Conservation (phyloP, 139 green algal species). For the Micractinium conductrix region DNA sequence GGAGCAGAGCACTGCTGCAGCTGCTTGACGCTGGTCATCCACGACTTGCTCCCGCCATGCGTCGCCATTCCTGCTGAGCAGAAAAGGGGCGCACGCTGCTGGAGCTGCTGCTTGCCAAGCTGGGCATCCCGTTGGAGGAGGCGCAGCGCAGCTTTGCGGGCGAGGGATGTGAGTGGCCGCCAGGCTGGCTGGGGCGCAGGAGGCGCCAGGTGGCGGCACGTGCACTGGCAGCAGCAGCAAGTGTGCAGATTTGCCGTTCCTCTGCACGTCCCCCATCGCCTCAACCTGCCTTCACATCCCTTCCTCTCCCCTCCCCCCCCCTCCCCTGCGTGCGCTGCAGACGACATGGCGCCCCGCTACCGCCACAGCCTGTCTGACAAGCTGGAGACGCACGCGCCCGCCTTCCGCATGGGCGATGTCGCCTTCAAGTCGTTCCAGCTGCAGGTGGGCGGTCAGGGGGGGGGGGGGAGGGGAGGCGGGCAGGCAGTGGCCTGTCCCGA, state of each 20-base stretch:
- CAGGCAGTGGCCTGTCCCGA: too few relatives aligned
- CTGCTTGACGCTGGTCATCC: background rate
- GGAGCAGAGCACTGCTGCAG: background rate
- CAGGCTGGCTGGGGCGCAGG: background rate
- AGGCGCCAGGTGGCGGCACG: too few relatives aligned
- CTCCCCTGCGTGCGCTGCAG: conserved; percentile 48
- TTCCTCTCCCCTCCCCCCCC: too few relatives aligned
- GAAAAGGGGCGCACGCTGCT: conserved; percentile 73
- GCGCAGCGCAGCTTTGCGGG: conserved; percentile 36
- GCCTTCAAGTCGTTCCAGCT: conserved; percentile 58
- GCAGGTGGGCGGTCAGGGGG: conserved; percentile 2
- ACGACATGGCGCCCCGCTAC: conserved; percentile 58
- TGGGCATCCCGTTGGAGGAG: conserved; percentile 76
- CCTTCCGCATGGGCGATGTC: conserved; percentile 56
- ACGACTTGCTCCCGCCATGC: background rate
- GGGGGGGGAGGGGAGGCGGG: too few relatives aligned
- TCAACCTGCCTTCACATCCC: too few relatives aligned
- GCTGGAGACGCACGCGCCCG: conserved; percentile 46
- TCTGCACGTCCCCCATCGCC: too few relatives aligned
- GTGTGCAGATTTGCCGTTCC: too few relatives aligned
- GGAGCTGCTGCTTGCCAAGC: conserved; percentile 75
- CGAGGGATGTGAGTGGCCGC: conserved; percentile 12
- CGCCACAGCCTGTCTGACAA: conserved; percentile 43
- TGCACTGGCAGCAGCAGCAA: too few relatives aligned
- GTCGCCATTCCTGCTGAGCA: background rate